Evolutionary conservation across 2,329 filamentous ascomycete species (phyloP).

Genomic region (Phaeophleospora eucalypticola): DNA sequence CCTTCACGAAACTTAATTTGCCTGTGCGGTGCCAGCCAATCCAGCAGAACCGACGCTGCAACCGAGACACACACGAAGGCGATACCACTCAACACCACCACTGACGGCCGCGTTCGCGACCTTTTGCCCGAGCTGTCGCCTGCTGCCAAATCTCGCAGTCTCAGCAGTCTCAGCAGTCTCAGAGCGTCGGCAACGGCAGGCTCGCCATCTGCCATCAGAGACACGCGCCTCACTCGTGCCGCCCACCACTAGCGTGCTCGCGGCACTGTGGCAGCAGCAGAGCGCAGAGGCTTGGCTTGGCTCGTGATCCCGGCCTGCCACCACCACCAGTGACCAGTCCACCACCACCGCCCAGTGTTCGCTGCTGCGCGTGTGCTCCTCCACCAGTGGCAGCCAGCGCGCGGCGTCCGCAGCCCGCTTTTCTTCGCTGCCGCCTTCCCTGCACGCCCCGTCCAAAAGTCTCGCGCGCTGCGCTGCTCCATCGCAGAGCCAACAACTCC

Average conservation of each 20-base stretch:
- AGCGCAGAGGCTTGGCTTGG: no score
- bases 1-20: constrained; percentile 15
- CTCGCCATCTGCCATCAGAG: no score
- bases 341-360: constrained; percentile 8
- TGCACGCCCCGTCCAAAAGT: constrained; percentile 21
- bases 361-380: no score
- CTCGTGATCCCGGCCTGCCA: constrained; percentile 11
- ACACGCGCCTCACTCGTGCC: no score
- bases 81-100: no score
- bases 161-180: no score
- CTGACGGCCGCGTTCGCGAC: no score
- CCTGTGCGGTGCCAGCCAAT: constrained; percentile 5
- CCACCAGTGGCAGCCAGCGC: no score
- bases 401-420: constrained; percentile 24
- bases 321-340: not conserved
- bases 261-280: no score
- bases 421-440: constrained; percentile 16
- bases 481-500: constrained; percentile 17
- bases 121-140: constrained; percentile 5
- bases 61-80: constrained; percentile 13
- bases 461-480: constrained; percentile 22
- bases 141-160: no score
- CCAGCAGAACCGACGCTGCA: constrained; percentile 13
- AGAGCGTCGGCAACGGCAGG: no score
- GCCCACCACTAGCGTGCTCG: no score